phyloP scores from a whole-genome alignment of 257 asterid genomes.

The Buddleja alternifolia region DNA sequence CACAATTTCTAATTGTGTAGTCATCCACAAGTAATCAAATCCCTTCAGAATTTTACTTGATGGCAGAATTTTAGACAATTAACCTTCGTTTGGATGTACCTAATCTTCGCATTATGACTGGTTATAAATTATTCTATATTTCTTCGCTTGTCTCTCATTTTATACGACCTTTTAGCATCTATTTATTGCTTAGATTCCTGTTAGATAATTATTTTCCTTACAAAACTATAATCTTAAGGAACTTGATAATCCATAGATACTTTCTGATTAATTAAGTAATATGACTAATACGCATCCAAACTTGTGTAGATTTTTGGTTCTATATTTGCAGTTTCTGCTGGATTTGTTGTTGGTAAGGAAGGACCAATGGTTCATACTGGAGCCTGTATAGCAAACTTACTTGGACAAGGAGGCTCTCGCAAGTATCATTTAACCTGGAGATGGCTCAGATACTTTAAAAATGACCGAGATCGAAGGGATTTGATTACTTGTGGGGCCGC shows the following conservation, averaged over 20 bases:
- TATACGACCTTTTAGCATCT: background rate
- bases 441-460: constrained; percentile 91
- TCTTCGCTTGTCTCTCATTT: background rate
- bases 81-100: too few species aligned
- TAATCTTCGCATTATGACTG: too few species aligned
- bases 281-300: constrained; percentile 3
- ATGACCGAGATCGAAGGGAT: constrained; percentile 94
- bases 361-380: constrained; percentile 99
- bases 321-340: constrained; percentile 94
- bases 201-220: constrained; percentile 8
- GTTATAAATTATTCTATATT: too few species aligned
- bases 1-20: constrained; percentile 7
- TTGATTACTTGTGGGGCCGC: constrained; percentile 99
- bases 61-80: too few species aligned
- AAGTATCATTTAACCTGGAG: constrained; percentile 92
- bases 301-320: constrained; percentile 84
- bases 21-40: too few species aligned
- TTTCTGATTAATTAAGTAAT: background rate
- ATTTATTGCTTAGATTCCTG: constrained; percentile 3
- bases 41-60: too few species aligned
- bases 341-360: constrained; percentile 97
- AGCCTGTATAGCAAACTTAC: constrained; percentile 94
- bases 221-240: background rate
- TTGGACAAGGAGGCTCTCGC: constrained; percentile 99
- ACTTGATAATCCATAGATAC: background rate